These are phyloP conservation scores for Diaporthe vexans DNA, from an alignment of 2,329 filamentous ascomycete genomes.

Conservation along the genomic window DNA sequence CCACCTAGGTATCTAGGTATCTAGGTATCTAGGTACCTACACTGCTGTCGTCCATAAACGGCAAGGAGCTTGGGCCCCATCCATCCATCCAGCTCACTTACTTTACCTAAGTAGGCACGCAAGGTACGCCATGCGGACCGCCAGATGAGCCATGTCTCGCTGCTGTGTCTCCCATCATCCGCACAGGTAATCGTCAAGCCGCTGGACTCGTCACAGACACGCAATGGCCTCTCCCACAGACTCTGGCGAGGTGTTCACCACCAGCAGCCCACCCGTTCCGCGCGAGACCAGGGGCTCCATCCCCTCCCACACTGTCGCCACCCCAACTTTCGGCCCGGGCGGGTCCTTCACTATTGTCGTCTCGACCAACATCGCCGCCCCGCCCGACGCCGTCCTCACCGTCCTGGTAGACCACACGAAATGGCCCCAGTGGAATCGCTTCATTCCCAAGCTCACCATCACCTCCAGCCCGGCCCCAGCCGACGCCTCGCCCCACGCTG, in stretches of 20 bases:
- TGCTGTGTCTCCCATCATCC: neutral
- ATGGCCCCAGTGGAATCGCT: conserved; percentile 55
- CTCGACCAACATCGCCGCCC: conserved; percentile 51
- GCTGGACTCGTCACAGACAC: neutral
- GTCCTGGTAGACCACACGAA: conserved; percentile 52
- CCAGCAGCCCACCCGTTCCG: conserved; percentile 40
- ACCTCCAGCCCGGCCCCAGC: conserved; percentile 43
- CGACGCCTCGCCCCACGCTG: conserved; percentile 40
- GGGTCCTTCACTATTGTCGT: conserved; percentile 50
- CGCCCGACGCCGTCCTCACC: conserved; percentile 50
- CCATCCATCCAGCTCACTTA: too few species aligned
- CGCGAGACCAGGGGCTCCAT: conserved; percentile 40
- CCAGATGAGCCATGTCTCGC: too few species aligned
- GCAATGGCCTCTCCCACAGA: neutral
- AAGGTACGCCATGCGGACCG: too few species aligned
- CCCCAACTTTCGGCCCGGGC: conserved; percentile 50
- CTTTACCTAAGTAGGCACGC: too few species aligned
- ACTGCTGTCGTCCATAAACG: neutral
- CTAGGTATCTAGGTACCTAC: too few species aligned
- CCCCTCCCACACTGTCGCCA: conserved; percentile 46
- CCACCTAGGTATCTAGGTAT: too few species aligned
- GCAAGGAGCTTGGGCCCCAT: conserved; percentile 31
- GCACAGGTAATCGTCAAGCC: neutral
- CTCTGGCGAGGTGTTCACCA: conserved; percentile 26
- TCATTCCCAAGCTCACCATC: conserved; percentile 49